A percentile compares a stretch with the other conserved stretches of the same genome.
phyloP scores from a whole-genome alignment of 176 grass and related monocot genomes.

The Phoenix dactylifera region DNA sequence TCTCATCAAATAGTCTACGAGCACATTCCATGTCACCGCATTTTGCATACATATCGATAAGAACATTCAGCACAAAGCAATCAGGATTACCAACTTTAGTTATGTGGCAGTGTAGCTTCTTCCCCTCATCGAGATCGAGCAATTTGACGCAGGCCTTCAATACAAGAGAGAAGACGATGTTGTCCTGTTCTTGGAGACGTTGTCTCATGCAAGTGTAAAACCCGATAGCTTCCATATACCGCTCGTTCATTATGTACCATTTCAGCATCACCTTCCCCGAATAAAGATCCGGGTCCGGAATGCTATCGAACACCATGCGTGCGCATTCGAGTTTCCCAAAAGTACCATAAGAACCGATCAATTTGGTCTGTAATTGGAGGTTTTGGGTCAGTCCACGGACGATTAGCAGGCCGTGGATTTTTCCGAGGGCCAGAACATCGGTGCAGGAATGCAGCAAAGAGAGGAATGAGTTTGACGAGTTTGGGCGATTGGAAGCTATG shows the following conservation, averaged over 20 bases:
- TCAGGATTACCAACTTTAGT: conserved; percentile 34
- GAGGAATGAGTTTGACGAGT: conserved; percentile 21
- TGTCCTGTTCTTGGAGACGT: conserved; percentile 10
- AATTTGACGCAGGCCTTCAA: conserved; percentile 44
- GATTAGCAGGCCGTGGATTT: conserved; percentile 36
- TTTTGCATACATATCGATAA: conserved; percentile 62
- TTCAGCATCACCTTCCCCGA: conserved; percentile 36
- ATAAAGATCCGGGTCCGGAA: conserved; percentile 41
- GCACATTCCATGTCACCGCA: conserved; percentile 31
- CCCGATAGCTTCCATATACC: conserved; percentile 19
- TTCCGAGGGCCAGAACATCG: conserved; percentile 25
- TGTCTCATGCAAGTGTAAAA: conserved; percentile 22
- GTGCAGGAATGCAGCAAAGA: conserved; percentile 33
- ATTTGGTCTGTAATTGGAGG: conserved; percentile 27
- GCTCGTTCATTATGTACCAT: too few relatives aligned
- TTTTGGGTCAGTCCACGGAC: conserved; percentile 7
- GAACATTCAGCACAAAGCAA: conserved; percentile 38
- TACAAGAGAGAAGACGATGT: conserved; percentile 41
- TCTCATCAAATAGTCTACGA: conserved; percentile 31
- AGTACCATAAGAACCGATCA: conserved; percentile 15
- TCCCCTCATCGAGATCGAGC: conserved; percentile 31
- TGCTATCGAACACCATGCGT: conserved; percentile 41
- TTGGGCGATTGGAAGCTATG: background rate
- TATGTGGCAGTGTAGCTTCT: conserved; percentile 27
- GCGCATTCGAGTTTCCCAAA: conserved; percentile 38